These are phyloP conservation scores for Chlorella sp. DNA, from an alignment of 139 green algal species.

Conservation along the genomic window DNA sequence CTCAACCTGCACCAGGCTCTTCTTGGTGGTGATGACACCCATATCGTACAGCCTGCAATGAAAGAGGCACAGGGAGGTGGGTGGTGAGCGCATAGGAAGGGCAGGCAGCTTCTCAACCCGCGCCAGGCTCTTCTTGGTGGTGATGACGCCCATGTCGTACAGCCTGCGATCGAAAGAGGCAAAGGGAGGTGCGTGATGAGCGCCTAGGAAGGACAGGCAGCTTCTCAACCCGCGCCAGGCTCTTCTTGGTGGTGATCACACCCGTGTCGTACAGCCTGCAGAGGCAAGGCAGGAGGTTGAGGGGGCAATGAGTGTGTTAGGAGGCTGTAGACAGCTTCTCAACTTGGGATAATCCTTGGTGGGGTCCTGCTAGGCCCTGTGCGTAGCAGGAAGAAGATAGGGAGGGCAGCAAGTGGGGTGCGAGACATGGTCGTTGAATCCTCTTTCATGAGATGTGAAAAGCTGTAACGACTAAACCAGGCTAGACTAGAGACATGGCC, in stretches of 20 bases:
- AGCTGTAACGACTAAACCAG: no score
- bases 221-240: conserved; percentile 91
- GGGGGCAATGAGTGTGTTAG: neutral
- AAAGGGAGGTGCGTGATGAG: neutral
- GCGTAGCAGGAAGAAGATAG: no score
- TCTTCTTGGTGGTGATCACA: conserved; percentile 92
- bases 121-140: conserved; percentile 93
- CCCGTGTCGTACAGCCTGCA: conserved; percentile 92
- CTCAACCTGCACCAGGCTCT: conserved; percentile 93
- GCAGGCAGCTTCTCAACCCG: conserved; percentile 90
- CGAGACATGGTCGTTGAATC: no score
- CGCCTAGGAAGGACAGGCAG: conserved; percentile 55
- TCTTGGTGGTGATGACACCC: conserved; percentile 92
- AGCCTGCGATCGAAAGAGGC: conserved; percentile 60
- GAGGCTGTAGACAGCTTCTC: no score
- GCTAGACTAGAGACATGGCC: no score
- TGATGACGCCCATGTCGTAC: conserved; percentile 93
- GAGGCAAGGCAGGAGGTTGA: neutral
- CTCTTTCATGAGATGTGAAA: no score
- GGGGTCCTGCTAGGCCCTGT: no score
- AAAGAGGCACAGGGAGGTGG: neutral
- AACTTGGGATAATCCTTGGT: no score
- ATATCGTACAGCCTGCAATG: conserved; percentile 87
- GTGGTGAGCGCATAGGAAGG: no score
- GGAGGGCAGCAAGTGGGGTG: no score